phyloP scores from a whole-genome alignment of 441 rosid species.

The Capsella rubella region DNA sequence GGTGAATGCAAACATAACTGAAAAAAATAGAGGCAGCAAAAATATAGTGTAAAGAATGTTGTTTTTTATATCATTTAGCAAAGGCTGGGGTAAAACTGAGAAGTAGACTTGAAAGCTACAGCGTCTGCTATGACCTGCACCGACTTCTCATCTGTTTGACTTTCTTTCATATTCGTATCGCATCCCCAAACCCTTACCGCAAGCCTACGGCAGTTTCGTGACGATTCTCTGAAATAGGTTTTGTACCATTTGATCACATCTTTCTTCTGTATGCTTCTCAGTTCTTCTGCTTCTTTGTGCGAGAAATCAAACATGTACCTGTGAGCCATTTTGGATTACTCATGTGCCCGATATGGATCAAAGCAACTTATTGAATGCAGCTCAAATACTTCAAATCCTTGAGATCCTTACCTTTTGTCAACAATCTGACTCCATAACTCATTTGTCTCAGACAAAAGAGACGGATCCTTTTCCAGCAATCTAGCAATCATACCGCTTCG shows the following conservation, averaged over 20 bases:
- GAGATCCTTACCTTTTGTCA: conserved; percentile 75
- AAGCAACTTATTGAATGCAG: background rate
- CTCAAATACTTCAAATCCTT: background rate
- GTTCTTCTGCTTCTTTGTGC: conserved; percentile 78
- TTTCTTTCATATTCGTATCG: conserved; percentile 63
- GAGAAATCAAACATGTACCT: conserved; percentile 89
- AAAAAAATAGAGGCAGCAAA: background rate
- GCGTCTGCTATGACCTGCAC: conserved; percentile 59
- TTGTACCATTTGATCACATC: conserved; percentile 75
- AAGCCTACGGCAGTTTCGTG: conserved; percentile 82
- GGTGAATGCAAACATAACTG: background rate
- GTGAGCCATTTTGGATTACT: conserved; percentile 35
- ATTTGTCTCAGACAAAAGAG: conserved; percentile 78
- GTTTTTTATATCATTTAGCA: conserved; percentile 43
- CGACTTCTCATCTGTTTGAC: conserved; percentile 45
- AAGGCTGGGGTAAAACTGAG: conserved; percentile 71
- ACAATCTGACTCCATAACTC: conserved; percentile 87
- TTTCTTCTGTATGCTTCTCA: conserved; percentile 60
- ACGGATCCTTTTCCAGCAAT: conserved; percentile 92
- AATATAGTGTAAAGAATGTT: background rate
- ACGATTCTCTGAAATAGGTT: conserved; percentile 70
- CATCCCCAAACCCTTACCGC: conserved; percentile 94
- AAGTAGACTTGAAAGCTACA: conserved; percentile 62
- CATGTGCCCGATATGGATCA: background rate
- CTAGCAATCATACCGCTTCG: conserved; percentile 80